Evolutionary conservation across 2,329 filamentous ascomycete genomes (phyloP).

Genomic region (Hypoxylon sp.): DNA sequence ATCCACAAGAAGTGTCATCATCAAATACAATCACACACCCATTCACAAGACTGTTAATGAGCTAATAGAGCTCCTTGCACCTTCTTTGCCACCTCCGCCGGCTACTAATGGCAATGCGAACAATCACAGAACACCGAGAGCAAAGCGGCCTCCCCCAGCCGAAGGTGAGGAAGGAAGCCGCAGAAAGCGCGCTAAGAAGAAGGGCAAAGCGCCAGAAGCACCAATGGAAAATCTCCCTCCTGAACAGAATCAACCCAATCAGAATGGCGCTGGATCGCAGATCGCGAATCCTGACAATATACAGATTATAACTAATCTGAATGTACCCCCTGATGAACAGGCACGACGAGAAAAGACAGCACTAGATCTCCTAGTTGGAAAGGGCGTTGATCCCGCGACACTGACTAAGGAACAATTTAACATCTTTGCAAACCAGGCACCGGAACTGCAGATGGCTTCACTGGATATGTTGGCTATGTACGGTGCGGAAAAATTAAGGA

Average conservation of each 20-base stretch:
- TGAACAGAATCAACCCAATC: constrained; percentile 22
- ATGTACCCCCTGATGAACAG: constrained; percentile 63
- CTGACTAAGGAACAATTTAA: constrained; percentile 70
- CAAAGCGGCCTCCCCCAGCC: constrained; percentile 50
- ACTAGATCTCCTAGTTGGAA: constrained; percentile 62
- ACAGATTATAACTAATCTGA: constrained; percentile 56
- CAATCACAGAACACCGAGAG: constrained; percentile 51
- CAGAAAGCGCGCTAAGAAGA: constrained; percentile 50
- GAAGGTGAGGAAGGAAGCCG: constrained; percentile 51
- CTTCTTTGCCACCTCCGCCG: constrained; percentile 56
- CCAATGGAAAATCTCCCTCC: constrained; percentile 29
- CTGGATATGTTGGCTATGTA: constrained; percentile 70
- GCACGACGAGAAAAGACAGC: constrained; percentile 66
- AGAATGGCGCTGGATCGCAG: constrained; percentile 38
- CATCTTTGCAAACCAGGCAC: constrained; percentile 73
- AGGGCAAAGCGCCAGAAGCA: constrained; percentile 47
- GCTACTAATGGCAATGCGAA: constrained; percentile 44
- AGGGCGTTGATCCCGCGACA: constrained; percentile 66
- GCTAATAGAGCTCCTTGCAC: constrained; percentile 64
- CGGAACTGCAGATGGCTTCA: constrained; percentile 68
- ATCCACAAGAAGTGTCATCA: constrained; percentile 62
- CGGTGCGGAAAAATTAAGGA: constrained; percentile 70
- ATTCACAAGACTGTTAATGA: constrained; percentile 70
- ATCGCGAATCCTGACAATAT: constrained; percentile 29
- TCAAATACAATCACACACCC: constrained; percentile 71